phyloP scores from a whole-genome alignment of 78 protist species.

The Dictyostelium capitatum region DNA sequence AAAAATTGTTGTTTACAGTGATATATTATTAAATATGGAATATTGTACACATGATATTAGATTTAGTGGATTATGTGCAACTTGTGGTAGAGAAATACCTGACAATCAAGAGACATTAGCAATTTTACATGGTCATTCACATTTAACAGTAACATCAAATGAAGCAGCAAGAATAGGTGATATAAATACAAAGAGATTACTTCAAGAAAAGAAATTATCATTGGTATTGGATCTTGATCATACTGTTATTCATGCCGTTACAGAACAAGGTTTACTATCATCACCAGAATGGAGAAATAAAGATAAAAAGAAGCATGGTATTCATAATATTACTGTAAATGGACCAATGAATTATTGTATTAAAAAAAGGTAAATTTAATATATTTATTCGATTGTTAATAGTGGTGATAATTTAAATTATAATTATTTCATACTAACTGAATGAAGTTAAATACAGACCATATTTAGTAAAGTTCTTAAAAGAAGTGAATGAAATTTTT shows the following conservation, averaged over 20 bases:
- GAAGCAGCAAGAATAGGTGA: conserved; percentile 55
- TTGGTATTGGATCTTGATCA: conserved; percentile 77
- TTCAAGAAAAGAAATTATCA: conserved; percentile 34
- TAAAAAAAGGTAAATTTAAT: conserved; percentile 16
- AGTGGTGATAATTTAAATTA: no score
- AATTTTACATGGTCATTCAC: conserved; percentile 50
- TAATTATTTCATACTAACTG: no score
- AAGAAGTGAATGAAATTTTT: conserved; percentile 19
- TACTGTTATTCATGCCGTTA: conserved; percentile 74
- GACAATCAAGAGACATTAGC: not conserved
- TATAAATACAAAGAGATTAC: conserved; percentile 38
- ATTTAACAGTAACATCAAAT: conserved; percentile 50
- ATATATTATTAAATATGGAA: conserved; percentile 14
- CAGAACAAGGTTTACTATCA: conserved; percentile 34
- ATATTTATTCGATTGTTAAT: no score
- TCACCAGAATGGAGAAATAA: conserved; percentile 31
- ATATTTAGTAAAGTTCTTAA: conserved; percentile 37
- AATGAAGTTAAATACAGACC: conserved; percentile 42
- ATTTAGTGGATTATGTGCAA: conserved; percentile 62
- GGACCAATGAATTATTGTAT: conserved; percentile 52
- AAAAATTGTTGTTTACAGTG: not conserved
- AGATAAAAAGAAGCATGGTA: conserved; percentile 17
- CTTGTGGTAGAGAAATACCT: conserved; percentile 65
- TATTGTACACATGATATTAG: conserved; percentile 68
- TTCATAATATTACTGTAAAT: conserved; percentile 17